Conservation (phyloP, 1,284 basidiomycete species). For the Sanghuangporus sanghuang region DNA sequence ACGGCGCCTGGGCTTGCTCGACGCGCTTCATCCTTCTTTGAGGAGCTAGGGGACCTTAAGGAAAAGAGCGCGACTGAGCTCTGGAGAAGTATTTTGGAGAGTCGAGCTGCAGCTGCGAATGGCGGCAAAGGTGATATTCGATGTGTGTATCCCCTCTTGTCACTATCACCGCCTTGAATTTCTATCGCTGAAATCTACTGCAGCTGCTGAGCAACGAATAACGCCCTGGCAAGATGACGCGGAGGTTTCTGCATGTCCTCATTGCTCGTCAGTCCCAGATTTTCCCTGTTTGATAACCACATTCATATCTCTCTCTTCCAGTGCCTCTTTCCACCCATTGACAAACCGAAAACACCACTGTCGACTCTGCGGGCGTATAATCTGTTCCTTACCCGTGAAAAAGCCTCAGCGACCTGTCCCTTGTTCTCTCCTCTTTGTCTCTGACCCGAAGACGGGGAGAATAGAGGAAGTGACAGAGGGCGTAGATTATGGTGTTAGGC, state of each 20-base stretch:
- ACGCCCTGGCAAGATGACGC: constrained; percentile 94
- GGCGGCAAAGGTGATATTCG: constrained; percentile 50
- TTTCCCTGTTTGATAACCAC: neutral
- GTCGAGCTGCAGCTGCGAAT: constrained; percentile 29
- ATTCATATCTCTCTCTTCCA: constrained; percentile 23
- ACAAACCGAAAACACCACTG: constrained; percentile 97
- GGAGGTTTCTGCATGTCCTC: constrained; percentile 70
- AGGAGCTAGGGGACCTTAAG: constrained; percentile 46
- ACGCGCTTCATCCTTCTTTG: constrained; percentile 64
- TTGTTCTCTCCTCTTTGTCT: constrained; percentile 78
- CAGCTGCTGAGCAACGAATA: constrained; percentile 85
- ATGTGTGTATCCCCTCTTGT: constrained; percentile 35
- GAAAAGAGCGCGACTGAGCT: constrained; percentile 57
- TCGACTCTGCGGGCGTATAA: constrained; percentile 87
- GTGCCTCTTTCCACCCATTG: constrained; percentile 81
- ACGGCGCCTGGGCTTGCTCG: constrained; percentile 26
- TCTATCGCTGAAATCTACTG: constrained; percentile 13
- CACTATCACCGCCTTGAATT: neutral
- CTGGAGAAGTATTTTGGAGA: constrained; percentile 52
- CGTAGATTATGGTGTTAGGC: constrained; percentile 77
- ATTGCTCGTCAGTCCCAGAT: constrained; percentile 67
- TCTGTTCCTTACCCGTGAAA: constrained; percentile 87
- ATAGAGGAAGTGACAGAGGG: constrained; percentile 86
- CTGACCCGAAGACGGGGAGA: constrained; percentile 65
- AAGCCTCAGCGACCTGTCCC: constrained; percentile 59